phyloP scores from a whole-genome alignment of 768 basidiomycete species.

The Collybia mongolica region DNA sequence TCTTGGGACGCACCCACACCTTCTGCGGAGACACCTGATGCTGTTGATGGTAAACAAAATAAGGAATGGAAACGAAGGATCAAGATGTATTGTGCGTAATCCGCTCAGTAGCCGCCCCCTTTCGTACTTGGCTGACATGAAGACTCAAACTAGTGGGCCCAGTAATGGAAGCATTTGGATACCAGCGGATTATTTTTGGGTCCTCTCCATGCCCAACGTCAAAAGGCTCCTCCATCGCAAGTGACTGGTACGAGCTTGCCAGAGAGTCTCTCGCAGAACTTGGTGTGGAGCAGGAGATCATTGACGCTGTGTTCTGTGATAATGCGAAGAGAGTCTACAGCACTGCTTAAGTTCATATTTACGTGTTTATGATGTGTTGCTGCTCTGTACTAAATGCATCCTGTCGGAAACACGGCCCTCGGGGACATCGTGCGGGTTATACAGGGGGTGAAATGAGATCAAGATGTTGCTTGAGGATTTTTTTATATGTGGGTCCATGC shows the following conservation, averaged over 20 bases:
- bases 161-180: conserved; percentile 83
- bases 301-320: conserved; percentile 70
- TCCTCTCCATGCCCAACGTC: conserved; percentile 63
- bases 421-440: no score
- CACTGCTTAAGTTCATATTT: conserved; percentile 8
- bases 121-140: not conserved
- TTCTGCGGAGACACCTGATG: conserved; percentile 33
- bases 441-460: not conserved
- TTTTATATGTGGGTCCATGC: not conserved
- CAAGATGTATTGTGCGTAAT: conserved; percentile 80
- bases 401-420: no score
- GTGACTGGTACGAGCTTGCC: conserved; percentile 81
- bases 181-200: conserved; percentile 79
- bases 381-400: no score
- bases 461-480: not conserved
- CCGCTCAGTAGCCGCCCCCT: not conserved
- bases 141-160: conserved; percentile 60
- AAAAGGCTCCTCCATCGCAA: conserved; percentile 46
- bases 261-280: conserved; percentile 78
- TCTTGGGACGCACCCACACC: conserved; percentile 63
- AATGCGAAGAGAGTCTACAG: conserved; percentile 51
- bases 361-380: not conserved
- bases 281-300: conserved; percentile 71
- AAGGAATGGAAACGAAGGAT: conserved; percentile 72
- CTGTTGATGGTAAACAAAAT: conserved; percentile 45